phyloP scores from a whole-genome alignment of 495 filamentous ascomycete genomes.

The Talaromyces wortmannii region DNA sequence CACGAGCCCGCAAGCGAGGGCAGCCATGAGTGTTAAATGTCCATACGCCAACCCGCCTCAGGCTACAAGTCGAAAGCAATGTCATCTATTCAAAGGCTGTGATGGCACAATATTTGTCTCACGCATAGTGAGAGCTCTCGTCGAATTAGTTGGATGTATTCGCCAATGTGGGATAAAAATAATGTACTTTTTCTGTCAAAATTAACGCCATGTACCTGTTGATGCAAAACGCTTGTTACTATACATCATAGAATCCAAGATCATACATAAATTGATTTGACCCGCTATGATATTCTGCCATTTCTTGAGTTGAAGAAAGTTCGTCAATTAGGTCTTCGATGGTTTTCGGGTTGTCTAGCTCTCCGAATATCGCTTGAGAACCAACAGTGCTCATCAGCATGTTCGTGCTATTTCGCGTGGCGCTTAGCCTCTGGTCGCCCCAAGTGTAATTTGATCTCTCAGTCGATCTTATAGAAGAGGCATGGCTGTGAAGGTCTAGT shows the following conservation, averaged over 20 bases:
- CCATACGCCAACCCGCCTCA: too few relatives aligned
- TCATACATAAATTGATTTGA: not conserved
- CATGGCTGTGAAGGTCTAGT: not conserved
- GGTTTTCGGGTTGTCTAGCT: not conserved
- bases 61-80: too few relatives aligned
- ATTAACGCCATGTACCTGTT: too few relatives aligned
- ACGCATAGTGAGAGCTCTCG: too few relatives aligned
- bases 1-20: constrained; percentile 22
- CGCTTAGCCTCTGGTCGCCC: not conserved
- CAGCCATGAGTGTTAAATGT: constrained; percentile 21
- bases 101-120: too few relatives aligned
- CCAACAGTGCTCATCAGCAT: not conserved
- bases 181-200: too few relatives aligned
- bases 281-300: not conserved
- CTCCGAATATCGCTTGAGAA: not conserved
- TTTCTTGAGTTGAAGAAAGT: not conserved
- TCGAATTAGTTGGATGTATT: too few relatives aligned
- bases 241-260: not conserved
- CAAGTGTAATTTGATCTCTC: not conserved
- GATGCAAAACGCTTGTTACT: too few relatives aligned
- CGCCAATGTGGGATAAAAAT: too few relatives aligned
- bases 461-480: not conserved
- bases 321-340: not conserved
- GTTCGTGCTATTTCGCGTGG: not conserved
- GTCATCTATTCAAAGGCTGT: too few relatives aligned